Conservation (phyloP, 2,329 filamentous ascomycete genomes). For the Colletotrichum magnum region DNA sequence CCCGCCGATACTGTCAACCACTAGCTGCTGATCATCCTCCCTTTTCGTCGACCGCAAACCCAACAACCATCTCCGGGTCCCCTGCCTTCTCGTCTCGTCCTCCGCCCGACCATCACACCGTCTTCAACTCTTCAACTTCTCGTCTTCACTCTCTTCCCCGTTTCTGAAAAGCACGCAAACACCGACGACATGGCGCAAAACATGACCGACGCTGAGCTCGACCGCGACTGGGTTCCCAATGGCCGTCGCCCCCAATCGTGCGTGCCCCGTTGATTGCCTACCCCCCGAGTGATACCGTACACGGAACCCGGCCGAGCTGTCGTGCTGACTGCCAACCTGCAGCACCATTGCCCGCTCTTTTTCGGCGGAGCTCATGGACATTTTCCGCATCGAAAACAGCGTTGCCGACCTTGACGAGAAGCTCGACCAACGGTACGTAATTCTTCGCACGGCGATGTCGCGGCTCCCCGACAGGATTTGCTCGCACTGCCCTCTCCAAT, state of each 20-base stretch:
- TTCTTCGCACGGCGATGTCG: conserved; percentile 16
- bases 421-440: conserved; percentile 84
- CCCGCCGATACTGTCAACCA: conserved; percentile 34
- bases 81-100: conserved; percentile 9
- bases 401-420: conserved; percentile 80
- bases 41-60: conserved; percentile 35
- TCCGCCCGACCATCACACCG: not conserved
- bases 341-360: conserved; percentile 92
- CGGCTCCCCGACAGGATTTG: not conserved
- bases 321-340: conserved; percentile 39
- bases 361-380: conserved; percentile 86
- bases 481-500: not conserved
- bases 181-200: conserved; percentile 43
- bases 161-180: not conserved
- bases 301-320: not conserved
- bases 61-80: conserved; percentile 1
- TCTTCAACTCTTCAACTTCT: conserved; percentile 12
- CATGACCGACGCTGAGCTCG: conserved; percentile 77
- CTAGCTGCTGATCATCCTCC: conserved; percentile 38
- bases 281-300: conserved; percentile 66
- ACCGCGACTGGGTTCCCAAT: conserved; percentile 85
- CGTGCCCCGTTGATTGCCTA: conserved; percentile 70
- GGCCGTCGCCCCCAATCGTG: conserved; percentile 87
- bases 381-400: conserved; percentile 89
- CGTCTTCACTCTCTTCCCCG: not conserved